Conservation (phyloP, 805 yeast genomes). For the Candida sanyiensis region DNA sequence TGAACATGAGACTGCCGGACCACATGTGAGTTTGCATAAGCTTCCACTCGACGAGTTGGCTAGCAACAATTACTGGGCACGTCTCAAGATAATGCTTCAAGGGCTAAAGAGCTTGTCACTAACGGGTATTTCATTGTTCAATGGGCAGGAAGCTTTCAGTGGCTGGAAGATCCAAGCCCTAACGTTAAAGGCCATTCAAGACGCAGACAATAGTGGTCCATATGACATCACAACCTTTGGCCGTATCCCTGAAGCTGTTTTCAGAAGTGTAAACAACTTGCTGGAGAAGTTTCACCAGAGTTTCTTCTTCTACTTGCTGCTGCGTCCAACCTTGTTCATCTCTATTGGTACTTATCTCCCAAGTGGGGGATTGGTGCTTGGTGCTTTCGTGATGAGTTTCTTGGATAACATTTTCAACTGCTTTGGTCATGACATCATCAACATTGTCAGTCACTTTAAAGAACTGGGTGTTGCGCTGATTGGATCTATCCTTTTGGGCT, state of each 20-base stretch:
- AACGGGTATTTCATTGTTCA: slow-evolving; percentile 57
- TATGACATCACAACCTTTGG: slow-evolving; percentile 89
- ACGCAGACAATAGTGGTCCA: slow-evolving; percentile 35
- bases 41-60: slow-evolving; percentile 41
- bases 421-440: slow-evolving; percentile 8
- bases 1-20: slow-evolving; percentile 73
- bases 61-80: slow-evolving; percentile 43
- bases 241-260: slow-evolving; percentile 77
- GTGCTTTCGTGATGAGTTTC: slow-evolving; percentile 64
- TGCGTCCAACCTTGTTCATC: slow-evolving; percentile 76
- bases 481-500: slow-evolving; percentile 28
- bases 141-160: slow-evolving; percentile 86
- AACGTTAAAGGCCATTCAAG: slow-evolving; percentile 56
- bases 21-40: slow-evolving; percentile 62
- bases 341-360: slow-evolving; percentile 94
- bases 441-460: slow-evolving; percentile 13
- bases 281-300: slow-evolving; percentile 96
- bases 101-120: slow-evolving; percentile 68
- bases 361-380: slow-evolving; percentile 67
- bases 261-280: slow-evolving; percentile 85
- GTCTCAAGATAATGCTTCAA: slow-evolving; percentile 52
- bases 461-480: slow-evolving; percentile 30
- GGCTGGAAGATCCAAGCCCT: slow-evolving; percentile 96
- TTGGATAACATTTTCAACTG: slow-evolving; percentile 46
- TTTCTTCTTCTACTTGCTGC: slow-evolving; percentile 81